Evolutionary conservation across 163 green algal genomes (phyloP), one percentile per base, ranked within the genome.

Genomic region (Trebouxia gelatinosa): DNA sequence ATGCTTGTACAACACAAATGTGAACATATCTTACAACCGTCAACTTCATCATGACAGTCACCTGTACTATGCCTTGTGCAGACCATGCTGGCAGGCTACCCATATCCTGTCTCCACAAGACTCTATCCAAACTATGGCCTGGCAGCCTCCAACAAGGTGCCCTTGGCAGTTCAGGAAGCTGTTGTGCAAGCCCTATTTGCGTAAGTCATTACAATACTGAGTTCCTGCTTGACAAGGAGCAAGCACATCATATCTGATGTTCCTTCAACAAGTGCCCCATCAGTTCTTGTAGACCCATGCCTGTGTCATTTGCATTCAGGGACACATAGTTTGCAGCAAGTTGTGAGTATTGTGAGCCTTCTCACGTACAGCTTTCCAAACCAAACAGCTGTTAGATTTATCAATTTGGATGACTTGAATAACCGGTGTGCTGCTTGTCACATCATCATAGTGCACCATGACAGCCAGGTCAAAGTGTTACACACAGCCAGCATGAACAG

Each of bases 51-150:
- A n/a, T n/a, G n/a, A n/a, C n/a, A n/a, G n/a, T n/a, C n/a, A n/a
- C 3, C 48, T 59, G 48, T 23, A 28, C 19, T 23, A 28, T 23
- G 48, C 19, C 17, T 34, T 4, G 0, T 75, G 67, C 67, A 75
- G 67, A 57, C 28, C 31, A 54, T 2, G 23, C 59, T 40, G 7
- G 4, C 67, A n/a, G 39, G 13, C 26, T 75, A 39, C 26, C 67
- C 67, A 7, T 75, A 28, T 23, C 23, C 23, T 3, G 23, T 19
- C 48, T 61, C 39, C 6, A 75, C 67, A 29, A 58, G 40, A 11
- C 67, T 75, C 6, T 75, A 75, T n/a, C 67, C 67, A 39, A 39
- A 75, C 29, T 75, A 58, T 37, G 40, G 26, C n/a, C 32, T 75
- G n/a, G 29, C 67, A 38, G 67, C 67, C n/a, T 39, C 67, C 29